phyloP scores from a whole-genome alignment of 2,329 filamentous ascomycete species.

The Ophiostoma angusticollis region DNA sequence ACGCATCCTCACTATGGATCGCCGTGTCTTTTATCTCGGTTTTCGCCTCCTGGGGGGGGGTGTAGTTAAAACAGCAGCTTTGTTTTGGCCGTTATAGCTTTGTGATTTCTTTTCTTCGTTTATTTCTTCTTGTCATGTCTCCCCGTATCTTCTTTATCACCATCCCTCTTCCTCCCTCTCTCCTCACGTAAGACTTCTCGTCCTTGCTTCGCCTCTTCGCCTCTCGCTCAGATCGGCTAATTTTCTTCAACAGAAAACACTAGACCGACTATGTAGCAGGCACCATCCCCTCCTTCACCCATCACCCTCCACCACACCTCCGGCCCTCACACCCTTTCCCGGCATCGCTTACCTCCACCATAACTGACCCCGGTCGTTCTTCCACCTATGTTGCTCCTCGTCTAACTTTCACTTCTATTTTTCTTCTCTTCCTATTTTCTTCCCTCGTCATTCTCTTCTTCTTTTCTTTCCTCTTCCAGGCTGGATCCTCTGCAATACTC shows the following conservation, averaged over 20 bases:
- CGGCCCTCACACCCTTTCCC: not conserved
- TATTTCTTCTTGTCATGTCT: not conserved
- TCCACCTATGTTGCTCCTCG: not conserved
- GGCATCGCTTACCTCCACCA: too few relatives aligned
- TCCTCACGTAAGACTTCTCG: too few relatives aligned
- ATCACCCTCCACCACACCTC: conserved; percentile 1
- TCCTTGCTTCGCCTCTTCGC: not conserved
- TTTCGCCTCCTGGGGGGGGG: not conserved
- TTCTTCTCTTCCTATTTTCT: not conserved
- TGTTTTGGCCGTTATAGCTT: not conserved
- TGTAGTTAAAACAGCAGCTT: not conserved
- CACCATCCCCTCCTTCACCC: conserved; percentile 1
- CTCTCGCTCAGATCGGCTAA: not conserved
- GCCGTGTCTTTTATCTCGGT: not conserved
- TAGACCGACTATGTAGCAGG: not conserved
- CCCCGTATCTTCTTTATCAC: not conserved
- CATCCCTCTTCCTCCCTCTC: conserved; percentile 1
- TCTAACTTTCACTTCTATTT: not conserved
- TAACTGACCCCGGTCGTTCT: too few relatives aligned
- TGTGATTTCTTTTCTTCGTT: not conserved
- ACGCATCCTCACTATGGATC: too few relatives aligned
- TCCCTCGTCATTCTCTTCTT: not conserved
- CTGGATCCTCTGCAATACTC: not conserved
- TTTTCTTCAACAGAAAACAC: conserved; percentile 4
- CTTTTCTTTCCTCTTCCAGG: not conserved